Evolutionary conservation across 1,284 basidiomycete species (phyloP), one percentile per base, ranked within the genome.

Genomic region (Tilletia setariae): DNA sequence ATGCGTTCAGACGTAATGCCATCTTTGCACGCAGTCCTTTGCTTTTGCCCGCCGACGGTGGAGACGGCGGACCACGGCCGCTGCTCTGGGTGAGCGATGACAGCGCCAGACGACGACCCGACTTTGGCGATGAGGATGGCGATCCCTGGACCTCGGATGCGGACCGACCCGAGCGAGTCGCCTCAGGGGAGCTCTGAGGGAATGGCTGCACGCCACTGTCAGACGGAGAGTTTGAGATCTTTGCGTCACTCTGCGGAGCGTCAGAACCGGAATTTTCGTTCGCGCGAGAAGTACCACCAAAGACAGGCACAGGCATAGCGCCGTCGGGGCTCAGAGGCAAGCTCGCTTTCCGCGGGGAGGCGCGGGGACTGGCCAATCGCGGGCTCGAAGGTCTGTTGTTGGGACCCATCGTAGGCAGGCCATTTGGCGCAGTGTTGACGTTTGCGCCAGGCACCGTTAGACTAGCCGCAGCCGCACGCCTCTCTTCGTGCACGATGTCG

Each of bases 301-400:
- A 28, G 21, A 53, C 13, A 3, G 51, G 51, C 16, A 53, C 56
- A 32, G 56, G 28, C 30, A 15, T 35, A 11, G 11, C 56, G 15
- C 56, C n/a, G 13, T 13, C 56, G 16, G 30, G 35, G 25, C 13
- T 15, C 28, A 61, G 56, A 28, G 56, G 56, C 28, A 61, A 35
- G 32, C 56, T 61, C 30, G 30, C 56, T 30, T 61, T 61, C 16
- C 56, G 56, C 30, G 56, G 56, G 30, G 56, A 61, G 16, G 56
- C 56, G 1, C 56, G 56, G 2, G 56, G 56, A 35, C 56, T 61
- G 8, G 32, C 28, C 19, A 40, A 40, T 4, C 35, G 35, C 35
- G 35, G 35, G 35, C 35, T 40, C 6, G 35, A 40, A 40, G 35
- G 35, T 40, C 35, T 4, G 11, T 40, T 40, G 35, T 40, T 40